phyloP scores from a whole-genome alignment of 139 green algal species.

The Mesotaenium endlicherianum region DNA sequence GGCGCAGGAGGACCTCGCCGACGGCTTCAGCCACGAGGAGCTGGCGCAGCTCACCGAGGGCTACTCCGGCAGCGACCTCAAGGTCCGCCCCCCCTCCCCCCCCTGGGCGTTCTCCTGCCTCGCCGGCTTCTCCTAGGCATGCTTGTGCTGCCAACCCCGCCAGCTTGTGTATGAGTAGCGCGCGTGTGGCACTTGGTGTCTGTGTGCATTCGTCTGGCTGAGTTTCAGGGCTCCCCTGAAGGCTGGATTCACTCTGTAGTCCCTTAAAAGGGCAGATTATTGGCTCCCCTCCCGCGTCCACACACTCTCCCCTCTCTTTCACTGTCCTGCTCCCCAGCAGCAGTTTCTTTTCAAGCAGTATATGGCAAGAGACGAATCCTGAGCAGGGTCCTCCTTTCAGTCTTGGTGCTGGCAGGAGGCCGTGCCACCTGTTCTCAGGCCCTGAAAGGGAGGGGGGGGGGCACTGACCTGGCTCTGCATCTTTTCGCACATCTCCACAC shows the following conservation, averaged over 20 bases:
- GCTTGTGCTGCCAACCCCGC: not conserved
- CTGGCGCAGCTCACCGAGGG: slow-evolving; percentile 30
- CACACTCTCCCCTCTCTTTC: not conserved
- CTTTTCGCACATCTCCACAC: not conserved
- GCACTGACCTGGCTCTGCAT: not conserved
- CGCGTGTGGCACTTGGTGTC: too few species aligned
- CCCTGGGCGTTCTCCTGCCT: not conserved
- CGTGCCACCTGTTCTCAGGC: not conserved
- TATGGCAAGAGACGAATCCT: not conserved
- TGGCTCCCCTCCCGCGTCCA: not conserved
- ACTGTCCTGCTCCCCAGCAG: not conserved
- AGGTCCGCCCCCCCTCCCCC: not conserved
- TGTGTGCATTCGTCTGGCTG: not conserved
- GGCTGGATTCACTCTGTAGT: not conserved
- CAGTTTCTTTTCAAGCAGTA: not conserved
- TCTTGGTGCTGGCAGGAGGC: not conserved
- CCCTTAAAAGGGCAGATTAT: not conserved
- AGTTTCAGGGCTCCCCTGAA: not conserved
- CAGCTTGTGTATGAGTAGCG: too few species aligned
- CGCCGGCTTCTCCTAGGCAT: not conserved
- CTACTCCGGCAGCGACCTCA: slow-evolving; percentile 19
- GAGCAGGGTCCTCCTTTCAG: not conserved
- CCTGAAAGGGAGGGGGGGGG: not conserved
- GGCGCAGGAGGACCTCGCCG: slow-evolving; percentile 5
- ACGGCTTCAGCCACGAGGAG: slow-evolving; percentile 33